A percentile compares a stretch with the other conserved stretches of the same genome.
Evolutionary conservation across 1,284 basidiomycete species (phyloP).

Genomic region (Ceratobasidium sp.): DNA sequence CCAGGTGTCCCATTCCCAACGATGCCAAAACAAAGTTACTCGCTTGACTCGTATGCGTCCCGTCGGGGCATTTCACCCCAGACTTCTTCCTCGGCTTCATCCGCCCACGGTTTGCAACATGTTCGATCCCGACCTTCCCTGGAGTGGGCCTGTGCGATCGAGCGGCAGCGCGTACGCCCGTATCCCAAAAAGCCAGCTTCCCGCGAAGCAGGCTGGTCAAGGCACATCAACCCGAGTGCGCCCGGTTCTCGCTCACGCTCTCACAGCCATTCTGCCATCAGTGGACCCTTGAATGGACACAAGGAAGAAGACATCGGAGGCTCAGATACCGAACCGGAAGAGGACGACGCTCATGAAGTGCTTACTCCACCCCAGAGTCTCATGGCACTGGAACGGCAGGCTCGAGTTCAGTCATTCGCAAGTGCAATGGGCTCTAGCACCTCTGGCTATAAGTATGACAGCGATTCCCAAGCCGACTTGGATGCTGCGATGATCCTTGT

Average conservation of each 20-base stretch:
- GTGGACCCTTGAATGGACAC: slow-evolving; percentile 16
- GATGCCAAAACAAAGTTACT: slow-evolving; percentile 30
- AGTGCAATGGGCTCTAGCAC: slow-evolving; percentile 31
- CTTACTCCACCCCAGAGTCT: slow-evolving; percentile 35
- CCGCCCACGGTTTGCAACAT: slow-evolving; percentile 15
- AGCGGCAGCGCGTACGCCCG: slow-evolving; percentile 35
- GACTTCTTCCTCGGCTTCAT: slow-evolving; percentile 18
- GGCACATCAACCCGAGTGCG: slow-evolving; percentile 20
- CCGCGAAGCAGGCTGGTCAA: slow-evolving; percentile 31
- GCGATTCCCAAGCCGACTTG: slow-evolving; percentile 34
- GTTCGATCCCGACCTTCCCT: slow-evolving; percentile 30
- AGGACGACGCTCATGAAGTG: slow-evolving; percentile 28
- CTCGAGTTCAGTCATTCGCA: slow-evolving; percentile 19
- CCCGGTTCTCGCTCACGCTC: slow-evolving; percentile 35
- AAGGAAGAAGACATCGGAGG: slow-evolving; percentile 26
- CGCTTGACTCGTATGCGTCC: slow-evolving; percentile 38
- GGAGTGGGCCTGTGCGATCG: slow-evolving; percentile 36
- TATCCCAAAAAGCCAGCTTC: slow-evolving; percentile 36
- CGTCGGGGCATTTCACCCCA: slow-evolving; percentile 27
- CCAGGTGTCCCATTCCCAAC: slow-evolving; percentile 30
- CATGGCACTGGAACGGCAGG: slow-evolving; percentile 27
- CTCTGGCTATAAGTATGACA: slow-evolving; percentile 15
- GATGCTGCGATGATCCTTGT: slow-evolving; percentile 38
- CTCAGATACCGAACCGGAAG: slow-evolving; percentile 37
- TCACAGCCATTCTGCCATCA: slow-evolving; percentile 27